phyloP scores from a whole-genome alignment of 805 yeast genomes.

The Lachancea sp. region DNA sequence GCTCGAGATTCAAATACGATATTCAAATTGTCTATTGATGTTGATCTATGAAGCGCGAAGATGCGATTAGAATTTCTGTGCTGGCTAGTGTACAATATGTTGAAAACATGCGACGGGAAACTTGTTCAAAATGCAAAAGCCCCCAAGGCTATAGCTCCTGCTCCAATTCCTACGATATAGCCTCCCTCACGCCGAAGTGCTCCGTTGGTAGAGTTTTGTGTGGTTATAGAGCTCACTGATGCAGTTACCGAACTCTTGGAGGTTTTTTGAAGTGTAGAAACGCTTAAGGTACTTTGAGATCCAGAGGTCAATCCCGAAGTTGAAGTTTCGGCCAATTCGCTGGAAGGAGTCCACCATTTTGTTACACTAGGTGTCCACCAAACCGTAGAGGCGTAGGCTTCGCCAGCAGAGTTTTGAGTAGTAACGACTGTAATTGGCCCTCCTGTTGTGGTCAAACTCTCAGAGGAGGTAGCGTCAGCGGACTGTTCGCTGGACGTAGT shows the following conservation, averaged over 20 bases:
- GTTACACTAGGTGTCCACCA: slow-evolving; percentile 27
- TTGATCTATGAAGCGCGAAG: no score
- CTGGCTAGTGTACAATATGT: not conserved
- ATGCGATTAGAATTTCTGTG: no score
- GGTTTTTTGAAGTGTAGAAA: not conserved
- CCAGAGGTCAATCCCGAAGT: slow-evolving; percentile 7
- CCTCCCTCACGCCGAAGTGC: slow-evolving; percentile 9
- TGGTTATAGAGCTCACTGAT: slow-evolving; percentile 11
- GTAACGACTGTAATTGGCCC: slow-evolving; percentile 21
- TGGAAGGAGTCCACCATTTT: slow-evolving; percentile 12
- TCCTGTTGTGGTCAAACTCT: slow-evolving; percentile 6
- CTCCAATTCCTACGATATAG: slow-evolving; percentile 14
- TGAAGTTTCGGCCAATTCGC: slow-evolving; percentile 9
- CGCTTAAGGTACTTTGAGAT: slow-evolving; percentile 1
- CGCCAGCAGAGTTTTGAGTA: slow-evolving; percentile 12
- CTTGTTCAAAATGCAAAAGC: slow-evolving; percentile 6
- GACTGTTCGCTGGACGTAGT: slow-evolving; percentile 1
- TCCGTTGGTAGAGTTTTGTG: slow-evolving; percentile 16
- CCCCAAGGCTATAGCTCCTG: slow-evolving; percentile 16
- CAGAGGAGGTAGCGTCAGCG: slow-evolving; percentile 9
- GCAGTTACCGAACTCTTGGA: slow-evolving; percentile 1
- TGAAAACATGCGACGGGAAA: slow-evolving; percentile 1
- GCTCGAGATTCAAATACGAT: no score
- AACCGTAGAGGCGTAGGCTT: slow-evolving; percentile 22
- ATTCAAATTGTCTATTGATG: no score